Base-by-base conservation (phyloP, 2,329 filamentous ascomycete genomes). In the Claviceps arundinis region DNA sequence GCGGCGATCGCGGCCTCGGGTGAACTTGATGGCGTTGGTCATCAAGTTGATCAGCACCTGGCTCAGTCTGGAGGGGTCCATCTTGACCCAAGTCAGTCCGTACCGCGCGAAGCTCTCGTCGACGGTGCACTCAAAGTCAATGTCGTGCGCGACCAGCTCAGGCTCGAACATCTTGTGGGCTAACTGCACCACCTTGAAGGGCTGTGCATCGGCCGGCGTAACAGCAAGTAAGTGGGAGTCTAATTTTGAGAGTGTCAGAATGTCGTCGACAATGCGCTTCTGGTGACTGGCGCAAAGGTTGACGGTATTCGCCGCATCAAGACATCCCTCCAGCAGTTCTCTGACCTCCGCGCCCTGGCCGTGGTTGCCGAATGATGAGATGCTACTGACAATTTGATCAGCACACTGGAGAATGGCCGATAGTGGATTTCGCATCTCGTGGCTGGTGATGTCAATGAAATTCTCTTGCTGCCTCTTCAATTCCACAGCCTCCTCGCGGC, bases 281-380 rank as follows among this genome's bases (percentile, higher is more conserved):
- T 90, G 84, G 67, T 88, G 87, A 61, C 82, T 86, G 50, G 85
- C 84, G 64, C 87, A 93, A 14, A 90, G 73, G 22, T 82, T 82
- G 62, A 91, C 90, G 1, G 86, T 90, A 58, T 87, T 85, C n/a
- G 86, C 83, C 6, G 87, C 85, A 63, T 90, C 85, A 19, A 88
- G 73, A 55, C 78, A 79, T 37, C 68, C 70, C 19, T 80, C 76
- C 22, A 82, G 58, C 7, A 80, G 64, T 3, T 65, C 65, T 22
- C 76, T 71, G 7, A 78, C 62, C 58, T 75, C 65, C 56, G 76
- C 46, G 63, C 70, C 59, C 54, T 68, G 58, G 26, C 65, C 58
- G 4, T 62, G 62, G 3, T 64, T 58, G 17, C 66, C 67, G 61
- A 74, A 72, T 14, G 67, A 62, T 61, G 67, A 58, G 58, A 84